A percentile compares a stretch with the other conserved stretches of the same genome.
Conservation (phyloP, 1,139 yeast genomes). For the Taphrina confusa region DNA sequence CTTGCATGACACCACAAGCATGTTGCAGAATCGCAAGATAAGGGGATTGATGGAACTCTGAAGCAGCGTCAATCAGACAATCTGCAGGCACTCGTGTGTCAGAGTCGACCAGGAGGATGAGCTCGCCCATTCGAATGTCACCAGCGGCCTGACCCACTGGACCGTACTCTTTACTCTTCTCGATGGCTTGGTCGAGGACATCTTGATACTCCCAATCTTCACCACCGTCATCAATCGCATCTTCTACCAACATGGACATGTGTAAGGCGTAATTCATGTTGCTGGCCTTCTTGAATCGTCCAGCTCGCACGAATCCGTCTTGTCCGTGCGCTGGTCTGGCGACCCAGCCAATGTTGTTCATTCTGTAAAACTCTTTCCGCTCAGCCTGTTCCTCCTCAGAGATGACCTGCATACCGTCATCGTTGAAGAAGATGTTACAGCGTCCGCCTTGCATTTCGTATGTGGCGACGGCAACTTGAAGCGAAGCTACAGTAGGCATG, state of each 20-base stretch:
- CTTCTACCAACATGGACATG: conserved; percentile 37
- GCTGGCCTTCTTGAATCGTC: conserved; percentile 39
- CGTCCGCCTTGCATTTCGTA: conserved; percentile 38
- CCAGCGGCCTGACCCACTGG: conserved; percentile 36
- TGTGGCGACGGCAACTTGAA: conserved; percentile 34
- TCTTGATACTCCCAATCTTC: conserved; percentile 15
- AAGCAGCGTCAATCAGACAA: conserved; percentile 40
- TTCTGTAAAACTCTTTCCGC: conserved; percentile 36
- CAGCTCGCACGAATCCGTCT: conserved; percentile 37
- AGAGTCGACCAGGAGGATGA: conserved; percentile 38
- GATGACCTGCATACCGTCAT: conserved; percentile 37
- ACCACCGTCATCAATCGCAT: conserved; percentile 27
- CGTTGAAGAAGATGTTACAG: conserved; percentile 36
- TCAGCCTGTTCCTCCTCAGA: neutral
- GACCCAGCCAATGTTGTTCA: conserved; percentile 37
- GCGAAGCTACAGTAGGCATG: conserved; percentile 34
- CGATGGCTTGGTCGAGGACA: conserved; percentile 18
- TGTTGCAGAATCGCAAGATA: conserved; percentile 39
- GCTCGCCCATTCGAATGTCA: conserved; percentile 39
- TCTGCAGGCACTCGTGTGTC: conserved; percentile 40
- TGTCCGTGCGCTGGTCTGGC: conserved; percentile 39
- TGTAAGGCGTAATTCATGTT: conserved; percentile 39
- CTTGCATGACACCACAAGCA: conserved; percentile 38
- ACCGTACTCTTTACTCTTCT: conserved; percentile 3
- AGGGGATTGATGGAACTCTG: conserved; percentile 38